Conservation (phyloP, 441 rosid species). For the Pelargonium australe region DNA sequence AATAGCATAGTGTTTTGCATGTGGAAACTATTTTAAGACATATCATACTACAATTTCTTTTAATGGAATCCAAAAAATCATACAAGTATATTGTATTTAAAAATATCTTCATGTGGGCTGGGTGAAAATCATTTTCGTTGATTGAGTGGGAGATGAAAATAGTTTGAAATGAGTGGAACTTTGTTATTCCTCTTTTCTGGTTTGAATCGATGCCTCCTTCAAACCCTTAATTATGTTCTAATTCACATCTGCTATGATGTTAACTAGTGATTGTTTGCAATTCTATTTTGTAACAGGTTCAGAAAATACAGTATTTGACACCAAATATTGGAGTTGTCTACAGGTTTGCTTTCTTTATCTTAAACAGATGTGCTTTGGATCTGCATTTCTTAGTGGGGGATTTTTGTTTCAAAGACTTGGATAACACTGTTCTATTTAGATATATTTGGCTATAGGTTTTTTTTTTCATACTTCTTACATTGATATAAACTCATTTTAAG, state of each 20-base stretch:
- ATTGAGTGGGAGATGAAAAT: not conserved
- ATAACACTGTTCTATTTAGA: not conserved
- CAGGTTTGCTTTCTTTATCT: conserved; percentile 48
- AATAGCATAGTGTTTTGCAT: not conserved
- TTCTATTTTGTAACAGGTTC: conserved; percentile 52
- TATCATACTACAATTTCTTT: not conserved
- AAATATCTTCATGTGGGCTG: not conserved
- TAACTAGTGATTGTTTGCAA: not conserved
- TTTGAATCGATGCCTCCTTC: not conserved
- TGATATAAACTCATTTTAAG: not conserved
- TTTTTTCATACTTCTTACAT: not conserved
- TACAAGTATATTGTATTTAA: not conserved
- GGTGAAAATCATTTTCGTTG: not conserved
- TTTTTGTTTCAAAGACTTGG: not conserved
- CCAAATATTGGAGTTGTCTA: conserved; percentile 97
- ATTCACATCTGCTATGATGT: not conserved
- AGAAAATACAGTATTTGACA: conserved; percentile 78
- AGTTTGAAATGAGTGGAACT: too few species aligned
- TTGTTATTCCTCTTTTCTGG: too few species aligned
- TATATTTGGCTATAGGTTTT: too few species aligned
- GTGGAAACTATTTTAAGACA: not conserved
- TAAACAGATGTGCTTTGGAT: not conserved
- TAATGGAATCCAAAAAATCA: not conserved
- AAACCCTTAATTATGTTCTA: not conserved
- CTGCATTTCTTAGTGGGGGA: not conserved